Evolutionary conservation across 495 filamentous ascomycete genomes (phyloP).

Genomic region (Hypoxylon cercidicola): DNA sequence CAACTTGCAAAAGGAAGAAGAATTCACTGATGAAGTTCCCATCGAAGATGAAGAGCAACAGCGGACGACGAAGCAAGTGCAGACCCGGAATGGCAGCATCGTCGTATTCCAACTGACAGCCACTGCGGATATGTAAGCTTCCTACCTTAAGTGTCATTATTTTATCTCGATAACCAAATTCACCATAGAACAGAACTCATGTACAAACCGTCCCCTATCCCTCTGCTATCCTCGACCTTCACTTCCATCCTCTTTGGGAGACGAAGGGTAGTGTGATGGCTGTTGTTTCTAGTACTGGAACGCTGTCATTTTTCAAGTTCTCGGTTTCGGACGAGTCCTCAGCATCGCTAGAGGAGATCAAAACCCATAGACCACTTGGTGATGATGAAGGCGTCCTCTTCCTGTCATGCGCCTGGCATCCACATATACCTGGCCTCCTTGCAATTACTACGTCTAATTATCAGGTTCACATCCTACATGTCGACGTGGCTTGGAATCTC

Average conservation of each 20-base stretch:
- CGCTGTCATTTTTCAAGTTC: conserved; percentile 70
- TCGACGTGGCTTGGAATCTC: conserved; percentile 43
- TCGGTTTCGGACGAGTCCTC: conserved; percentile 32
- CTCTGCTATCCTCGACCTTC: conserved; percentile 85
- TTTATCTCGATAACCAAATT: conserved; percentile 20
- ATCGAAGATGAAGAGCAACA: conserved; percentile 36
- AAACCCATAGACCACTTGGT: conserved; percentile 44
- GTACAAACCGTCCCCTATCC: conserved; percentile 64
- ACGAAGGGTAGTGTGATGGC: conserved; percentile 64
- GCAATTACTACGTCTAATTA: conserved; percentile 78
- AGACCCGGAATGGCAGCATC: conserved; percentile 77
- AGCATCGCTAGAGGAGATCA: conserved; percentile 46
- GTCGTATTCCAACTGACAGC: conserved; percentile 68
- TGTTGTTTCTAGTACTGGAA: conserved; percentile 77
- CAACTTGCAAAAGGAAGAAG: conserved; percentile 67
- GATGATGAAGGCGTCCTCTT: conserved; percentile 68
- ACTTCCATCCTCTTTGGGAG: conserved; percentile 70
- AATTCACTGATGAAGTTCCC: conserved; percentile 39
- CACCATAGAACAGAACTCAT: conserved; percentile 45
- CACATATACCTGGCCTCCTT: conserved; percentile 56
- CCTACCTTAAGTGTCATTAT: background rate
- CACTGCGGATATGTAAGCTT: conserved; percentile 62
- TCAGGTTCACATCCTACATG: conserved; percentile 60
- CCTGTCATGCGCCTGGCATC: conserved; percentile 77
- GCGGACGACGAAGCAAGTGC: conserved; percentile 48